These are phyloP conservation scores for Aureobasidium mangrovei DNA, from an alignment of 2,329 filamentous ascomycete genomes.

Conservation along the genomic window DNA sequence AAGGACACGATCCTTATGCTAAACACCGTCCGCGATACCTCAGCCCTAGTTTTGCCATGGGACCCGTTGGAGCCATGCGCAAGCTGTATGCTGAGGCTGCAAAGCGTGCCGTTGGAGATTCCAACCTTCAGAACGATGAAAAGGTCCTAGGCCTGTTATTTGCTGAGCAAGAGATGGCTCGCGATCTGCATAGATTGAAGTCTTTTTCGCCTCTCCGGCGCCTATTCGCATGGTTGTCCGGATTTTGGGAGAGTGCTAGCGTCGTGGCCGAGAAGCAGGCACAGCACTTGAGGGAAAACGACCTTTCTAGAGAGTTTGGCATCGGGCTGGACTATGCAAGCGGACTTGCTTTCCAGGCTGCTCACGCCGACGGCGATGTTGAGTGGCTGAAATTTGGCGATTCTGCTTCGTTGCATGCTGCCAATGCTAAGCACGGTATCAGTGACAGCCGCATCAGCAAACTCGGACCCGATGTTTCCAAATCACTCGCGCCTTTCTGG, in stretches of 20 bases:
- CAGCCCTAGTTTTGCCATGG: slow-evolving; percentile 20
- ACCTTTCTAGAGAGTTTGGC: slow-evolving; percentile 30
- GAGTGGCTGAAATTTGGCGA: slow-evolving; percentile 21
- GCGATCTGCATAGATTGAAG: slow-evolving; percentile 20
- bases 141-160: slow-evolving; percentile 26
- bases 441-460: slow-evolving; percentile 14
- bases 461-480: slow-evolving; percentile 19
- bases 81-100: slow-evolving; percentile 26
- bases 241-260: background rate
- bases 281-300: slow-evolving; percentile 1
- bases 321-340: slow-evolving; percentile 24
- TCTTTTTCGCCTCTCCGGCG: background rate
- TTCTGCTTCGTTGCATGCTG: slow-evolving; percentile 14
- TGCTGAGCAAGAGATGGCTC: slow-evolving; percentile 25
- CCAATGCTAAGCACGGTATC: slow-evolving; percentile 14
- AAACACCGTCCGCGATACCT: slow-evolving; percentile 38
- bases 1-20: slow-evolving; percentile 22
- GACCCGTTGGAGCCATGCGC: slow-evolving; percentile 21
- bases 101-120: slow-evolving; percentile 21
- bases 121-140: slow-evolving; percentile 29
- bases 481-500: slow-evolving; percentile 16
- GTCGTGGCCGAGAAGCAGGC: background rate
- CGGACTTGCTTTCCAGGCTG: slow-evolving; percentile 21
- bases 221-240: background rate
- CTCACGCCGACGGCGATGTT: slow-evolving; percentile 22